Conservation (phyloP, 331 rosid species). For the Rosa hybrid region DNA sequence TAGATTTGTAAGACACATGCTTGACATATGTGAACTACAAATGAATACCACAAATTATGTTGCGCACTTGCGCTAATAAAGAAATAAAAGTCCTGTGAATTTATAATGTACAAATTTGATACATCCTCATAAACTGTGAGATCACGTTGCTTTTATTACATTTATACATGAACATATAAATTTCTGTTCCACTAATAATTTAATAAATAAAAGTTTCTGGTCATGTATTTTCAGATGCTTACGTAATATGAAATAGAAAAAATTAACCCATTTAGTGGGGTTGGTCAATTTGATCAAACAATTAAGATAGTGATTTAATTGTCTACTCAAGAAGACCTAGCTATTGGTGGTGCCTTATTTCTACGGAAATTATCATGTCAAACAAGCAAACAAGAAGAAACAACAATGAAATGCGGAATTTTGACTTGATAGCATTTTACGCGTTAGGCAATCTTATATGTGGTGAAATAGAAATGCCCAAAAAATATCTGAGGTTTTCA, state of each 20-base stretch:
- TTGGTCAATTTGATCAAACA: not conserved
- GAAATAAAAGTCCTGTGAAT: too few relatives aligned
- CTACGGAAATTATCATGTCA: not conserved
- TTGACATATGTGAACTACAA: too few relatives aligned
- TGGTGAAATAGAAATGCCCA: not conserved
- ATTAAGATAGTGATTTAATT: not conserved
- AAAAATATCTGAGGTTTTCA: not conserved
- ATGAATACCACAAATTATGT: too few relatives aligned
- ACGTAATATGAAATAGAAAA: not conserved
- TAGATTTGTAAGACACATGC: too few relatives aligned
- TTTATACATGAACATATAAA: not conserved
- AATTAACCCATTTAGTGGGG: not conserved
- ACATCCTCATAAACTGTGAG: not conserved
- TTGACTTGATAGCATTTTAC: not conserved
- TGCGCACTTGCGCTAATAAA: too few relatives aligned
- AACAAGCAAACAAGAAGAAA: not conserved
- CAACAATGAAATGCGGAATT: not conserved
- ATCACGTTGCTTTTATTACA: too few relatives aligned
- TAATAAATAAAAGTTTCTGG: not conserved
- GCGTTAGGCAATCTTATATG: not conserved
- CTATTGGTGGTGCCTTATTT: not conserved
- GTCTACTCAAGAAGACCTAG: not conserved
- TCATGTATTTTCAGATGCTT: not conserved
- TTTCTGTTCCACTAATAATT: not conserved
- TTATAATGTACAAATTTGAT: too few relatives aligned